Evolutionary conservation across 2,329 filamentous ascomycete species (phyloP).

Genomic region (Coniochaeta sp.): DNA sequence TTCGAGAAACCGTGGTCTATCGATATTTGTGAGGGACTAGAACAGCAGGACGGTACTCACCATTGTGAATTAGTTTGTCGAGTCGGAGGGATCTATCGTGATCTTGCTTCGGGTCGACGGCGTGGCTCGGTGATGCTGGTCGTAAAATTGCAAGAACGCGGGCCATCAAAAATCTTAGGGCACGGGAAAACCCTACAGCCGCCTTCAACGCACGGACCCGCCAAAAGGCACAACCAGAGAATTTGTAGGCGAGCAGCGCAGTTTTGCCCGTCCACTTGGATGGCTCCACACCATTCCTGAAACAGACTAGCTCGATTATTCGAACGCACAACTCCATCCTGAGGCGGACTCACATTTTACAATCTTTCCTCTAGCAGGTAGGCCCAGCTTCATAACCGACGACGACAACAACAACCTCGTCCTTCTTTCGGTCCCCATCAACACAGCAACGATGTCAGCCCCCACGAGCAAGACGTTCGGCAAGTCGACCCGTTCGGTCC

Average conservation of each 20-base stretch:
- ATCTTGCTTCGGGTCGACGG: conserved; percentile 14
- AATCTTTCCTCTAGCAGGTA: conserved; percentile 4
- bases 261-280: too few relatives aligned
- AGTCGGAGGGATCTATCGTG: conserved; percentile 11
- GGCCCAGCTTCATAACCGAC: conserved; percentile 7
- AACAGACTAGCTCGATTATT: neutral
- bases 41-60: conserved; percentile 10
- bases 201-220: too few relatives aligned
- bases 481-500: conserved; percentile 90
- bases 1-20: neutral
- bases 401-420: conserved; percentile 10
- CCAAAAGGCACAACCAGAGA: neutral
- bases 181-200: conserved; percentile 20
- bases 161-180: conserved; percentile 19
- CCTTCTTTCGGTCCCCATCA: conserved; percentile 6
- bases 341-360: neutral
- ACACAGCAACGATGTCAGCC: conserved; percentile 51
- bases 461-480: conserved; percentile 89
- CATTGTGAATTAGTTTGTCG: conserved; percentile 19
- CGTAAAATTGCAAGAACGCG: conserved; percentile 9
- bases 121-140: conserved; percentile 16
- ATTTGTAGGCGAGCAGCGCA: too few relatives aligned
- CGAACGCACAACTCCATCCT: neutral
- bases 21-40: neutral
- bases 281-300: neutral